Percentiles rank a stretch among this genome's conserved stretches.
phyloP scores from a whole-genome alignment of 192 early-diverging fungal genomes.

The Linnemannia schmuckeri region DNA sequence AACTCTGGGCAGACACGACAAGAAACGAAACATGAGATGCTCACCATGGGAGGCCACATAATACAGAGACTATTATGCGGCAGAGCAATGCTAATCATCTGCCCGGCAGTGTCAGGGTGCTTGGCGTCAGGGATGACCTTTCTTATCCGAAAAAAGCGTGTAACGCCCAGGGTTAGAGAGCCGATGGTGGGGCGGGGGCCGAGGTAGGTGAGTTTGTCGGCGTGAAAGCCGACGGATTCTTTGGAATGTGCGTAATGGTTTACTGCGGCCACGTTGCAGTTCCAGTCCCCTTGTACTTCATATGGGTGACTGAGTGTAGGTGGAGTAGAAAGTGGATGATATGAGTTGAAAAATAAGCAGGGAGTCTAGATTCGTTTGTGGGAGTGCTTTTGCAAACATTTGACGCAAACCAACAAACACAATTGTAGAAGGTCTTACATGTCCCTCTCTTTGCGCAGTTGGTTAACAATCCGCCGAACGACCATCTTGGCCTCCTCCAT shows the following conservation, averaged over 20 bases:
- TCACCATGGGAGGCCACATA: constrained; percentile 60
- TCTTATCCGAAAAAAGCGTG: constrained; percentile 59
- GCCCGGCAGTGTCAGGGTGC: constrained; percentile 40
- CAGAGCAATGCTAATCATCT: constrained; percentile 54
- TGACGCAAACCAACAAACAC: background rate
- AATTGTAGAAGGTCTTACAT: constrained; percentile 16
- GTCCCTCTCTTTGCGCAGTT: constrained; percentile 30
- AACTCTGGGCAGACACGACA: background rate
- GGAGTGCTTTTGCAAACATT: too few species aligned
- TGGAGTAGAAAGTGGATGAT: background rate
- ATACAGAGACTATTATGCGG: constrained; percentile 61
- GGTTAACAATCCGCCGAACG: constrained; percentile 48
- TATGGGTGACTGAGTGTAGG: constrained; percentile 40
- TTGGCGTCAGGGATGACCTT: constrained; percentile 49
- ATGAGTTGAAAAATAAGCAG: background rate
- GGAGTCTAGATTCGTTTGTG: background rate
- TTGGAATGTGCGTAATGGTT: constrained; percentile 59
- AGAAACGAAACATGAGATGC: background rate
- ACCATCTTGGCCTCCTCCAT: constrained; percentile 55
- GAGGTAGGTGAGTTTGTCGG: constrained; percentile 57
- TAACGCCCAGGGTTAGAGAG: constrained; percentile 58
- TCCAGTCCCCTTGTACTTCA: constrained; percentile 56
- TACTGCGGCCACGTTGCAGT: constrained; percentile 58
- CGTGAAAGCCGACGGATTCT: constrained; percentile 61
- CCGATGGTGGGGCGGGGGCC: constrained; percentile 59